Percentiles rank a stretch among this genome's conserved stretches.
Evolutionary conservation across 345 rosid species (phyloP).

Genomic region (Gossypium ekmanianum): DNA sequence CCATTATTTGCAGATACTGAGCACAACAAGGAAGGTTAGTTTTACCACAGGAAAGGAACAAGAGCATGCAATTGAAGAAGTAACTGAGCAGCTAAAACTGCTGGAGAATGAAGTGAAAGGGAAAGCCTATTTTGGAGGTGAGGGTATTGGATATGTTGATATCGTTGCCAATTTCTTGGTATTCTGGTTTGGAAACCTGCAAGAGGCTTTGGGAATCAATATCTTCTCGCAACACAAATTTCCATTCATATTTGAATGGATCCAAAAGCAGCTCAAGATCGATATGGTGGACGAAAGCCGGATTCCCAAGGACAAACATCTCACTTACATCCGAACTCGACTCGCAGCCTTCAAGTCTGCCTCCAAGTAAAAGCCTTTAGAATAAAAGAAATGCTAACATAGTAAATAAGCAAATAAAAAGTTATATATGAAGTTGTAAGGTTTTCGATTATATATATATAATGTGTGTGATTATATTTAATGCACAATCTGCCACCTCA

Average conservation of each 20-base stretch:
- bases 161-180: slow-evolving; percentile 7
- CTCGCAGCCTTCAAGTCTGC: not conserved
- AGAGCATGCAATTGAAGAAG: slow-evolving; percentile 19
- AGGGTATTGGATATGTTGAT: slow-evolving; percentile 22
- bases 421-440: too few relatives aligned
- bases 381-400: not conserved
- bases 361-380: not conserved
- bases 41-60: slow-evolving; percentile 2
- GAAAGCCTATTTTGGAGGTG: slow-evolving; percentile 23
- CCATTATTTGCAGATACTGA: slow-evolving; percentile 7
- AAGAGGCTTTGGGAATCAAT: slow-evolving; percentile 12
- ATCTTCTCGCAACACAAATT: slow-evolving; percentile 4
- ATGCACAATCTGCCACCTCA: too few relatives aligned
- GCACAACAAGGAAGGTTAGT: not conserved
- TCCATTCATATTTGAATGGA: slow-evolving; percentile 24
- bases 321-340: not conserved
- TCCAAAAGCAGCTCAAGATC: slow-evolving; percentile 7
- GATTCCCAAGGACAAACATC: slow-evolving; percentile 19
- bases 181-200: slow-evolving; percentile 4
- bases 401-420: too few relatives aligned
- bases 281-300: slow-evolving; percentile 18
- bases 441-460: too few relatives aligned
- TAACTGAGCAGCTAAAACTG: slow-evolving; percentile 15
- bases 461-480: too few relatives aligned
- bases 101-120: slow-evolving; percentile 23